These are phyloP conservation scores for Ramaria sp. DNA, from an alignment of 768 basidiomycete genomes.

Conservation along the genomic window DNA sequence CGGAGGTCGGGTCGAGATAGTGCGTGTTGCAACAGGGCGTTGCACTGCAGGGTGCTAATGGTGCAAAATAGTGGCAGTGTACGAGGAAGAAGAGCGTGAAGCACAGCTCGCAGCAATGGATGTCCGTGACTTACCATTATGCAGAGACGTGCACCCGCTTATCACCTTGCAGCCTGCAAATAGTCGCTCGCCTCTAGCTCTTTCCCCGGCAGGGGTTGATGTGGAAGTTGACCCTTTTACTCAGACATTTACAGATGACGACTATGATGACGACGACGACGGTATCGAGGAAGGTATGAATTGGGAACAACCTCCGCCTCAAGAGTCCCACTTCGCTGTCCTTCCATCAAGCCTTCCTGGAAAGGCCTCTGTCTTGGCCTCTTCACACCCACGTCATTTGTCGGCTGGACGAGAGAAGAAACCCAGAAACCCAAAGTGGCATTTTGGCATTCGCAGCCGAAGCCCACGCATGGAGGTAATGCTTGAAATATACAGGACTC, in stretches of 20 bases:
- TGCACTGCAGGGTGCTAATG: conserved; percentile 10
- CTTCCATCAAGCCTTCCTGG: conserved; percentile 76
- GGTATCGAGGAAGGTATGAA: background rate
- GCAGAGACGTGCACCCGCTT: background rate
- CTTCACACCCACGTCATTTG: conserved; percentile 19
- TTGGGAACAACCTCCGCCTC: conserved; percentile 2
- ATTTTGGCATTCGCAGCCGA: conserved; percentile 92
- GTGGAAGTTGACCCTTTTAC: background rate
- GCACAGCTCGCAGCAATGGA: conserved; percentile 73
- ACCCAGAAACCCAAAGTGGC: conserved; percentile 74
- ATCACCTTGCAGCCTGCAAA: background rate
- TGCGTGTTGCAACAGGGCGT: conserved; percentile 31
- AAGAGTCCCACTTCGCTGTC: conserved; percentile 53
- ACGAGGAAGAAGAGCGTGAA: conserved; percentile 80
- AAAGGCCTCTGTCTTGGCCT: conserved; percentile 23
- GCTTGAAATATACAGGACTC: conserved; percentile 93
- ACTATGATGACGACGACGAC: conserved; percentile 27
- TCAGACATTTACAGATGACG: conserved; percentile 31
- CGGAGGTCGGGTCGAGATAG: conserved; percentile 72
- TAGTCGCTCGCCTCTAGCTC: conserved; percentile 1
- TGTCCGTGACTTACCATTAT: conserved; percentile 32
- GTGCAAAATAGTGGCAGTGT: conserved; percentile 48
- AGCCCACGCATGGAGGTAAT: conserved; percentile 99
- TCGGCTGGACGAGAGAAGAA: conserved; percentile 29
- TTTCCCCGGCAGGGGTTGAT: background rate